Base-by-base conservation (phyloP, 805 yeast species). In the Geotrichum ghanense region DNA sequence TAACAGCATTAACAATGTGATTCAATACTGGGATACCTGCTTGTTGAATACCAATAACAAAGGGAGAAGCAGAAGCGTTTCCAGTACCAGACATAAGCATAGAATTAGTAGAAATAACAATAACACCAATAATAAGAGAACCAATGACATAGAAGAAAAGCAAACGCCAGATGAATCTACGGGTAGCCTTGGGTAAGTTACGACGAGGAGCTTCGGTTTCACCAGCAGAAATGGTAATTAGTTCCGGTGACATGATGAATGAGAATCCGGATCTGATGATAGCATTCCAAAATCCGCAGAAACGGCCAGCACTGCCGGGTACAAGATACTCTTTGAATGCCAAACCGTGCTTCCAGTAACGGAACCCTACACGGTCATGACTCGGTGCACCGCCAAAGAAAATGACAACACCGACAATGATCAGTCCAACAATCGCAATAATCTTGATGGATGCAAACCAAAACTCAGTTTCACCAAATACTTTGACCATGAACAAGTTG, bases 151-250 rank as follows among this genome's bases (percentile, higher is more conserved):
- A 85, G 53, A 84, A 74, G 3, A 81, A 62, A 14, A 82, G 55
- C 44, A 85, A 75, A 54, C 89, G 70, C 72, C 83, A 81, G 58
- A 83, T 82, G 3, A 83, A 85, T 55, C 83, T 70, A 51, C 72
- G 77, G 3, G 89, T 83, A 1, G 92, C 90, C 24, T 79, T 73
- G 4, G 94, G 94, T 22, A 85, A 71, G 0, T 89, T 80, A 50
- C 73, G 75, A 52, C 92, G 69, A 4, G 95, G 95, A 48, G 83
- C 79, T 49, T 79, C 72, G 16, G 90, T 83, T 61, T 85, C 95
- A 63, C 89, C 84, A 2, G 90, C 87, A 1, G 92, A 89, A 48
- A 85, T 78, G 50, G 85, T 77, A n/a, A 86, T 87, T 62, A 83
- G 79, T 54, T 85, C 95, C 47, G 79, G 69, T 1, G 87, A 81